Percentiles rank a stretch among this genome's conserved stretches.
Conservation (phyloP, 1,284 basidiomycete species). For the Afroboletus lepidellus region DNA sequence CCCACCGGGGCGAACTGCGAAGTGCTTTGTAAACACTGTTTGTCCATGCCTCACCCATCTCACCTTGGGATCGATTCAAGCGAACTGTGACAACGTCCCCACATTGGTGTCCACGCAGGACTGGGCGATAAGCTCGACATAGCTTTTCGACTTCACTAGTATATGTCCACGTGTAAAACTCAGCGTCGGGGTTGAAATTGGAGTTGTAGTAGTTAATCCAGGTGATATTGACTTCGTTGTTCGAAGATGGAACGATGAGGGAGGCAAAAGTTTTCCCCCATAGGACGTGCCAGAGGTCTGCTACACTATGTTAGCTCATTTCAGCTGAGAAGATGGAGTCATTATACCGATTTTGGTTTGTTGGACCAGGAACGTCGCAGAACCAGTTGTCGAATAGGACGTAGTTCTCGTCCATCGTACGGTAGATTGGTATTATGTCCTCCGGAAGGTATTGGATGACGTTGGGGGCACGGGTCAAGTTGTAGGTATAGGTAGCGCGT, state of each 20-base stretch:
- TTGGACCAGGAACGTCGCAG: constrained; percentile 28
- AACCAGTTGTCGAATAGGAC: constrained; percentile 27
- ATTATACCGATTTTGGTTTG: constrained; percentile 30
- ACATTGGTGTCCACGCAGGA: no score
- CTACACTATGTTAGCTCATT: no score
- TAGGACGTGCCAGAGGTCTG: constrained; percentile 29
- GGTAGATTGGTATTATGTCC: constrained; percentile 25
- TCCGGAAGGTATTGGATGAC: constrained; percentile 25
- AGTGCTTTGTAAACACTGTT: no score
- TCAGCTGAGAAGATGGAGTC: no score
- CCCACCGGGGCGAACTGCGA: no score
- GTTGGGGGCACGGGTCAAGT: constrained; percentile 20
- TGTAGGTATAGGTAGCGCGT: constrained; percentile 17
- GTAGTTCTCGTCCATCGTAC: constrained; percentile 26
- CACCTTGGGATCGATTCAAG: no score
- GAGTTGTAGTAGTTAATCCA: constrained; percentile 31
- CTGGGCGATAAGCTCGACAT: no score
- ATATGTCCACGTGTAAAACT: constrained; percentile 26
- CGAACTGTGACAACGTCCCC: no score
- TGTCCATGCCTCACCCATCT: no score
- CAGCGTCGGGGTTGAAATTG: constrained; percentile 26
- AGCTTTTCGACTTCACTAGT: no score
- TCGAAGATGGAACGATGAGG: constrained; percentile 30
- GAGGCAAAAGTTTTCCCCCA: constrained; percentile 22
- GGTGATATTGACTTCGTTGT: constrained; percentile 26